Percentiles rank a stretch among this genome's conserved stretches.
phyloP scores from a whole-genome alignment of 306 rosid species.

The Urtica urens region DNA sequence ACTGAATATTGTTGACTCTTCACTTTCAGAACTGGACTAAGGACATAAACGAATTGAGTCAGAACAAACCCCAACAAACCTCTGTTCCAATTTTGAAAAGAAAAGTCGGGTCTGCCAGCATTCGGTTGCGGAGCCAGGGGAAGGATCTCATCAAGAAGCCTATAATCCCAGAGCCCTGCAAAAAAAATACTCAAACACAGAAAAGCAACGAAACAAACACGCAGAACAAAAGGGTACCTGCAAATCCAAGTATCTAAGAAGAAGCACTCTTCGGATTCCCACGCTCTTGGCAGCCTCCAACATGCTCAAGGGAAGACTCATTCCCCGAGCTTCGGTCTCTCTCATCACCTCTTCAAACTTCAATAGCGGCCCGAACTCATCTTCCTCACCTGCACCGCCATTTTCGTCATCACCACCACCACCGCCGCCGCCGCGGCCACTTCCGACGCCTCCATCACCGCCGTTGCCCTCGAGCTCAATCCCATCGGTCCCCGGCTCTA shows the following conservation, averaged over 20 bases:
- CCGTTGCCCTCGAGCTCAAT: constrained; percentile 21
- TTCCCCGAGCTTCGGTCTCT: constrained; percentile 30
- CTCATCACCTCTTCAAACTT: constrained; percentile 38
- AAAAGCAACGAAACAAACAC: background rate
- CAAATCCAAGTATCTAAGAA: constrained; percentile 36
- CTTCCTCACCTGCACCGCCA: constrained; percentile 26
- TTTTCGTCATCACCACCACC: constrained; percentile 10
- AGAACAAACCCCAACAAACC: constrained; percentile 50
- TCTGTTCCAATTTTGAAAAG: constrained; percentile 89
- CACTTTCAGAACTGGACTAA: background rate
- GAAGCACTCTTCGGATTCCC: constrained; percentile 38
- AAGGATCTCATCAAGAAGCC: constrained; percentile 69
- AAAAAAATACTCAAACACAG: background rate
- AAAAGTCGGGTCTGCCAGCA: constrained; percentile 86
- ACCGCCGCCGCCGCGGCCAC: constrained; percentile 21
- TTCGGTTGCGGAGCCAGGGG: constrained; percentile 63
- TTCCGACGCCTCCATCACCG: constrained; percentile 15
- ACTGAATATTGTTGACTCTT: background rate
- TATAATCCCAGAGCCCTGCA: constrained; percentile 73
- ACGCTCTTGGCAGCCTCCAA: constrained; percentile 39
- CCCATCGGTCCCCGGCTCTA: constrained; percentile 21
- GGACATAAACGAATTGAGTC: too few relatives aligned
- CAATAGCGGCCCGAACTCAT: constrained; percentile 34
- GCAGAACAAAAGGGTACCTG: constrained; percentile 18
- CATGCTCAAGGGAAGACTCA: constrained; percentile 35